phyloP scores from a whole-genome alignment of 306 rosid species.

The Begonia peltatifolia region DNA sequence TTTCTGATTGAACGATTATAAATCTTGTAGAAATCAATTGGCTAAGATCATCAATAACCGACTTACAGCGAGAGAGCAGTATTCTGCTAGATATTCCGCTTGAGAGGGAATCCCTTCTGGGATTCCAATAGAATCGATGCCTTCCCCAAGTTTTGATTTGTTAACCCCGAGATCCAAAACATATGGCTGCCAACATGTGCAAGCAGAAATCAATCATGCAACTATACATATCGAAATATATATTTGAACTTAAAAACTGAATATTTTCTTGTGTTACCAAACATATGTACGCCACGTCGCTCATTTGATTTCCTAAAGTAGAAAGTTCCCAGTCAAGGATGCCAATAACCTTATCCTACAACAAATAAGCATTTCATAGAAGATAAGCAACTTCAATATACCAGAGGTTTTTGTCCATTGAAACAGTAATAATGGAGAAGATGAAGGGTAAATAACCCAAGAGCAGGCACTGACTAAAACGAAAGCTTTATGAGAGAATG shows the following conservation, averaged over 20 bases:
- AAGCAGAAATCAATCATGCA: not conserved
- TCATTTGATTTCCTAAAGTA: constrained; percentile 93
- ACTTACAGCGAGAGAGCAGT: constrained; percentile 74
- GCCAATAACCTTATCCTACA: constrained; percentile 95
- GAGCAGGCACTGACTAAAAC: too few species aligned
- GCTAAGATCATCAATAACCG: not conserved
- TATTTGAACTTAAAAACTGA: too few species aligned
- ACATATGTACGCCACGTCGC: constrained; percentile 73
- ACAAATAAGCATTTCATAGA: not conserved
- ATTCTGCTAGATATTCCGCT: constrained; percentile 73
- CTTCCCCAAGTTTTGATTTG: constrained; percentile 18
- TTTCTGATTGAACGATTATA: too few species aligned
- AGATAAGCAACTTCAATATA: too few species aligned
- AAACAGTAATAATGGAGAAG: too few species aligned
- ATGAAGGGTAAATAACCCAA: too few species aligned
- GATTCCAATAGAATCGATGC: constrained; percentile 41
- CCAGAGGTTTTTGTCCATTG: too few species aligned
- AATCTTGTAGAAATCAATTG: not conserved
- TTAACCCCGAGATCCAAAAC: constrained; percentile 27
- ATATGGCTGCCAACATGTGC: constrained; percentile 43
- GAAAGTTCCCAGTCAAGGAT: constrained; percentile 97
- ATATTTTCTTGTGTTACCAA: constrained; percentile 36
- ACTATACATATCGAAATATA: too few species aligned
- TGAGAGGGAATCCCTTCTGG: constrained; percentile 77
- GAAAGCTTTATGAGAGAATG: too few species aligned